Evolutionary conservation across 257 asterid genomes (phyloP), one percentile per base, ranked within the genome.

Genomic region (Capsicum rhomboideum): DNA sequence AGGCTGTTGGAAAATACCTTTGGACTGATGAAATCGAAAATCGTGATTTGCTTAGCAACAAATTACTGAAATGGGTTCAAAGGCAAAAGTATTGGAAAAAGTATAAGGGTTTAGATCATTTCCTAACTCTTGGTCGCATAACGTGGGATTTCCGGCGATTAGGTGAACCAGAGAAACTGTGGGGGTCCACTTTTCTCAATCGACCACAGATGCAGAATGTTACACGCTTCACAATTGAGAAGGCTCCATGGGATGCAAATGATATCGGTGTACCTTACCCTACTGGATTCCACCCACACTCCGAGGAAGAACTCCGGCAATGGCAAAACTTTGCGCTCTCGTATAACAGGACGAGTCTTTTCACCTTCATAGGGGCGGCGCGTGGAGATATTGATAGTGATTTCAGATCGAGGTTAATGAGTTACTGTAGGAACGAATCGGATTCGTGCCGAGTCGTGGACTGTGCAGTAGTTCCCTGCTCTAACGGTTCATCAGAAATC

Each of bases 181-280:
- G 96, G 99, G 99, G 99, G 0, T 93, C 98, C 16, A 90, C 93
- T 37, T 92, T 94, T 79, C 90, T 93, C 13, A 91, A 93, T 87
- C 91, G 92, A 94, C 91, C 90, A 1, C 87, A 85, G 71, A 95
- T 95, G 98, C 90, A 86, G 83, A 88, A 88, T 28, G 90, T 91
- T 26, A 83, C 86, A 29, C 92, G 94, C 18, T 91, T 95, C 82
- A 89, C 93, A 72, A 87, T 94, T 0, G 98, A 95, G 90, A 90
- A 90, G 52, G 90, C 87, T 28, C 95, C 97, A 1, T 93, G 98
- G 69, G 99, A 94, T n/a, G 88, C 86, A 20, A 87, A 84, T 88
- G 99, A 95, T 54, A 88, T 94, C 7, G 85, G 92, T 50, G 93
- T 95, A 1, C 99, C 99, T n/a, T 95, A 95, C 83, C 99, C 97